phyloP scores from a whole-genome alignment of 2,329 filamentous ascomycete genomes.

The Fusarium praegraminearum region DNA sequence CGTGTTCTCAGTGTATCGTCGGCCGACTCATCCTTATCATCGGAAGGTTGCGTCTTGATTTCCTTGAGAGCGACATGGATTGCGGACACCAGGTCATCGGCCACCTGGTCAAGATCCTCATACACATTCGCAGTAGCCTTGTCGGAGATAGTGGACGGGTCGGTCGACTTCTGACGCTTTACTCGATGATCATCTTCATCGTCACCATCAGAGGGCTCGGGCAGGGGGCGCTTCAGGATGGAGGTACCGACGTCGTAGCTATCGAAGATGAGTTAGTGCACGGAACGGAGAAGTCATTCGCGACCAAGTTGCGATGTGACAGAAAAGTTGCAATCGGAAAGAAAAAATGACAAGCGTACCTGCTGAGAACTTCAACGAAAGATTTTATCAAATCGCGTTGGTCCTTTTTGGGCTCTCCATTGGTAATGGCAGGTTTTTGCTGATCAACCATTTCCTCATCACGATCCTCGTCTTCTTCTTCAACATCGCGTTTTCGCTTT shows the following conservation, averaged over 20 bases:
- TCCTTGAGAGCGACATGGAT: slow-evolving; percentile 63
- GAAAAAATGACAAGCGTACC: slow-evolving; percentile 49
- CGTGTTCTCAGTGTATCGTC: slow-evolving; percentile 57
- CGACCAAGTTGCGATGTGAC: slow-evolving; percentile 26
- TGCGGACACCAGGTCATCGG: slow-evolving; percentile 66
- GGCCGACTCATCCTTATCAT: slow-evolving; percentile 45
- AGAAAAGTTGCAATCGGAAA: slow-evolving; percentile 9
- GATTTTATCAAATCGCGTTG: slow-evolving; percentile 55
- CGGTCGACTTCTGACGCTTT: slow-evolving; percentile 71
- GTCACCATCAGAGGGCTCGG: slow-evolving; percentile 55
- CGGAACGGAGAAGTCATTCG: slow-evolving; percentile 17
- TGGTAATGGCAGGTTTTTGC: slow-evolving; percentile 42
- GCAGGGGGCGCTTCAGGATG: slow-evolving; percentile 66
- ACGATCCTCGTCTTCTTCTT: slow-evolving; percentile 52
- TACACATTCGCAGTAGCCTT: slow-evolving; percentile 66
- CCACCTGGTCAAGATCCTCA: slow-evolving; percentile 73
- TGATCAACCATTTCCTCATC: slow-evolving; percentile 50
- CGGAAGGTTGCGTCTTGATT: slow-evolving; percentile 54
- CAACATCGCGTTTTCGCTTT: slow-evolving; percentile 71
- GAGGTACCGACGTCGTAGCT: slow-evolving; percentile 68
- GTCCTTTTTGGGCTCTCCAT: slow-evolving; percentile 46
- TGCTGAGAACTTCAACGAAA: slow-evolving; percentile 55
- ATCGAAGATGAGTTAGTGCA: slow-evolving; percentile 48
- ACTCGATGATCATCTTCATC: slow-evolving; percentile 64
- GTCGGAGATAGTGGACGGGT: slow-evolving; percentile 63